phyloP scores from a whole-genome alignment of 2,329 filamentous ascomycete genomes.

The Pseudocercospora crystallina region DNA sequence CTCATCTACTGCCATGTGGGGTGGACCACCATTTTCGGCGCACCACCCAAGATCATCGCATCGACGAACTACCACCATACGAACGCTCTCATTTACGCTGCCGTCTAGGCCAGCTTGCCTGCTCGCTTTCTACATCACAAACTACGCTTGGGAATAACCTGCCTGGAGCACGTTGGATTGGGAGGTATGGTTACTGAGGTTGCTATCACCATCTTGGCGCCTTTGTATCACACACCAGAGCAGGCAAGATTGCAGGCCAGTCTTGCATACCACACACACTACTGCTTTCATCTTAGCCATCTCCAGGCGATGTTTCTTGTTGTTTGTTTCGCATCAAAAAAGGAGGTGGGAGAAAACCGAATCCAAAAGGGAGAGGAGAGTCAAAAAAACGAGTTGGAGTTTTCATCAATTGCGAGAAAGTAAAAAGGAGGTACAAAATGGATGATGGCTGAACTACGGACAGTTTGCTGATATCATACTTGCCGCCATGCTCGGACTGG shows the following conservation, averaged over 20 bases:
- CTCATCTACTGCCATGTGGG: conserved; percentile 11
- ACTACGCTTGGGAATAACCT: conserved; percentile 18
- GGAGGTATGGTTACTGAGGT: conserved; percentile 18
- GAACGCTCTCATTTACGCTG: conserved; percentile 23
- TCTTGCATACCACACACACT: conserved; percentile 23
- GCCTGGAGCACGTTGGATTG: conserved; percentile 18
- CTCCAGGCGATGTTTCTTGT: conserved; percentile 20
- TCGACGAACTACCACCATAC: conserved; percentile 16
- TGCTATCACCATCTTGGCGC: conserved; percentile 21
- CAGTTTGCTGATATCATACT: too few relatives aligned
- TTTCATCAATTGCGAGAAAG: too few relatives aligned
- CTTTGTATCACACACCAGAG: conserved; percentile 14
- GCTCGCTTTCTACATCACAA: conserved; percentile 22
- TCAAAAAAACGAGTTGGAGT: too few relatives aligned
- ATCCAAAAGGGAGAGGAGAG: too few relatives aligned
- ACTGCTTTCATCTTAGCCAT: conserved; percentile 22
- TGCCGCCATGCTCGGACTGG: too few relatives aligned
- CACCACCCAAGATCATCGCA: conserved; percentile 10
- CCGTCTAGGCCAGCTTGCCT: conserved; percentile 23
- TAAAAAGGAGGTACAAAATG: too few relatives aligned
- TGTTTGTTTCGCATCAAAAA: conserved; percentile 7
- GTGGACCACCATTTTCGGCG: conserved; percentile 16
- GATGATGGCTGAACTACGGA: too few relatives aligned
- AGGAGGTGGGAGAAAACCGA: too few relatives aligned
- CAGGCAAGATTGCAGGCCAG: conserved; percentile 22